Base-by-base conservation (phyloP, 768 basidiomycete genomes). In the Rhodosporidiobolus sp. region DNA sequence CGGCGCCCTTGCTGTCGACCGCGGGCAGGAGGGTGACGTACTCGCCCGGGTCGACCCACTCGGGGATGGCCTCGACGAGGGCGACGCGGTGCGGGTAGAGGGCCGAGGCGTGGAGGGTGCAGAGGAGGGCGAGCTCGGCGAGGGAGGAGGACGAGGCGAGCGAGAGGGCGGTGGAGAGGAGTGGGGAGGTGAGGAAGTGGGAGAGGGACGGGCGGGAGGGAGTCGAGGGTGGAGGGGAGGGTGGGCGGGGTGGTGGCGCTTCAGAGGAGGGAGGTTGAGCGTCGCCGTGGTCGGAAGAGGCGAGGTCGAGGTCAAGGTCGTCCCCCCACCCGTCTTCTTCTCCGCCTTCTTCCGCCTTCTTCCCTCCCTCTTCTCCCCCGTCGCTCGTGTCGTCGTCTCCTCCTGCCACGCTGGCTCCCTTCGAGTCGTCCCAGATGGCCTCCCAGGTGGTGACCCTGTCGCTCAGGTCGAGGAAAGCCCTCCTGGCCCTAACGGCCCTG, bases 61-160 rank as follows among this genome's bases (percentile, higher is more conserved):
- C 86, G 45, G 95, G 92, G 67, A 96, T 86, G 67, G 84, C 84
- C 65, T 89, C 86, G 63, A 94, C 83, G 60, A 97, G 85, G 43
- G 80, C 76, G 77, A 90, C 85, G 30, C 94, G 89, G 77, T 82
- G 85, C 5, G 89, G 88, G 85, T 87, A 90, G 45, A 96, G 81
- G 35, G 80, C 76, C 16, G 78, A 55, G n/a, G 80, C 79, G 79
- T 93, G 90, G 63, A 86, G 86, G 45, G 83, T 76, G 69, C 87
- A 79, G 46, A 97, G 83, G 48, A 86, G 82, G 24, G 80, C 82
- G 50, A 94, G 83, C 9, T 88, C 86, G 2, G 80, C 75, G 63
- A 91, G 85, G 63, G 86, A 83, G 74, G 87, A 85, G 45, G 82
- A 81, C 0, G 89, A 85, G 0, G 92, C 91, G 32, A 94, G 83